Conservation (phyloP, 1,284 basidiomycete species). For the Pseudozyma flocculosa region DNA sequence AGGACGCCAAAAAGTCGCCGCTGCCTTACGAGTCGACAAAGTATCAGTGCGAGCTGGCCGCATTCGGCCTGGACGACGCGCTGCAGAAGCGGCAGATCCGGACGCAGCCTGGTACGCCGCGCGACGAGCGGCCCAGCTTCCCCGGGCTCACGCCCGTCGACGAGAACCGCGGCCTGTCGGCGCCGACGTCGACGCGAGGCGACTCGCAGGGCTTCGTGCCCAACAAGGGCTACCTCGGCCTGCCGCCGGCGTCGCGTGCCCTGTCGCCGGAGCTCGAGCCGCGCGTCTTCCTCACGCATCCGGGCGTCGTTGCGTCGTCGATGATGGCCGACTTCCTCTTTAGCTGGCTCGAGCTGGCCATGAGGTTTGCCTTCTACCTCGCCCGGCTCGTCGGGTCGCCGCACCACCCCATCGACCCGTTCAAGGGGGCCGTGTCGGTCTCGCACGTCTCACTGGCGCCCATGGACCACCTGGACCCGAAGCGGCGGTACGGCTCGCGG, state of each 20-base stretch:
- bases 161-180: background rate
- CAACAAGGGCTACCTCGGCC: conserved; percentile 12
- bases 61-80: conserved; percentile 51
- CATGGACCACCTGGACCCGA: conserved; percentile 24
- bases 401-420: conserved; percentile 53
- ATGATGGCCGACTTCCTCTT: conserved; percentile 56
- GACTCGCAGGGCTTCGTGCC: background rate
- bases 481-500: conserved; percentile 49
- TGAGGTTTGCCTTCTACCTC: conserved; percentile 50
- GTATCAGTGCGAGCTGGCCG: conserved; percentile 57
- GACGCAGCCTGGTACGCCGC: conserved; percentile 37
- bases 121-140: conserved; percentile 21
- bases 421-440: conserved; percentile 56
- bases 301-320: conserved; percentile 56
- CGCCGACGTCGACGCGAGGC: conserved; percentile 8
- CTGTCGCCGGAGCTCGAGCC: conserved; percentile 29
- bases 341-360: conserved; percentile 35
- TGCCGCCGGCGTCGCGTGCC: conserved; percentile 22
- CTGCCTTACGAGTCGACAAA: conserved; percentile 57
- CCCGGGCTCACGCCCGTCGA: conserved; percentile 15
- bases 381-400: conserved; percentile 54
- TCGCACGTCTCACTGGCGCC: conserved; percentile 48
- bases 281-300: conserved; percentile 51
- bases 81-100: conserved; percentile 34
- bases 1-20: conserved; percentile 31